Evolutionary conservation across 345 rosid genomes (phyloP).

Genomic region (Populus tremula): DNA sequence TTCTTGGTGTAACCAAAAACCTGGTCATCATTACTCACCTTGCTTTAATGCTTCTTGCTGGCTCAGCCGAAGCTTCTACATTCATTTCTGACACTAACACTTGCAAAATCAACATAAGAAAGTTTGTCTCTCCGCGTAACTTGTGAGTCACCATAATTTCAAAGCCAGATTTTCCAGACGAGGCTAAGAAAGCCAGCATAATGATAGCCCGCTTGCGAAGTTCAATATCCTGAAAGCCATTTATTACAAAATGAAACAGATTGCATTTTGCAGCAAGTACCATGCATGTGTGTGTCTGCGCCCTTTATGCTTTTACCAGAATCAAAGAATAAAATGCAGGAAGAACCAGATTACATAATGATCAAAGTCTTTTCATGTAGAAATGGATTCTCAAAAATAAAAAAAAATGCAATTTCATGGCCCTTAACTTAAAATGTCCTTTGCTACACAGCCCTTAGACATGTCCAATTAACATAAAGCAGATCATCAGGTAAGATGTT

Average conservation of each 20-base stretch:
- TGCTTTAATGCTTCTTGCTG: conserved; percentile 50
- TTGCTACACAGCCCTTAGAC: not conserved
- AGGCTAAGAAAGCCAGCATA: conserved; percentile 64
- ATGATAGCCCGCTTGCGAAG: conserved; percentile 60
- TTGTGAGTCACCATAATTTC: conserved; percentile 54
- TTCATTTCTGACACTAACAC: conserved; percentile 61
- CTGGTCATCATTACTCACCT: conserved; percentile 39
- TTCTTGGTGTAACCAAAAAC: no score
- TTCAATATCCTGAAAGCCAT: conserved; percentile 62
- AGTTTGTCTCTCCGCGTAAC: conserved; percentile 49
- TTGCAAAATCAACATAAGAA: conserved; percentile 70
- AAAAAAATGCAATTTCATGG: not conserved
- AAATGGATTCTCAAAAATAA: not conserved
- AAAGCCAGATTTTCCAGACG: conserved; percentile 74
- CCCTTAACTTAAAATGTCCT: not conserved
- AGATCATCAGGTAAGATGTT: not conserved
- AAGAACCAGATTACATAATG: not conserved
- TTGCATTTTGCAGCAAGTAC: not conserved
- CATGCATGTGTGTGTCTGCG: not conserved
- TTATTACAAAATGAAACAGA: conserved; percentile 2
- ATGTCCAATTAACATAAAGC: not conserved
- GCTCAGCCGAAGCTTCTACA: conserved; percentile 42
- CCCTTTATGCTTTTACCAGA: not conserved
- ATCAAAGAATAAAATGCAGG: not conserved
- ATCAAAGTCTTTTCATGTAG: not conserved